phyloP scores from a whole-genome alignment of 2,329 filamentous ascomycete species.

The Cladophialophora psammophila region DNA sequence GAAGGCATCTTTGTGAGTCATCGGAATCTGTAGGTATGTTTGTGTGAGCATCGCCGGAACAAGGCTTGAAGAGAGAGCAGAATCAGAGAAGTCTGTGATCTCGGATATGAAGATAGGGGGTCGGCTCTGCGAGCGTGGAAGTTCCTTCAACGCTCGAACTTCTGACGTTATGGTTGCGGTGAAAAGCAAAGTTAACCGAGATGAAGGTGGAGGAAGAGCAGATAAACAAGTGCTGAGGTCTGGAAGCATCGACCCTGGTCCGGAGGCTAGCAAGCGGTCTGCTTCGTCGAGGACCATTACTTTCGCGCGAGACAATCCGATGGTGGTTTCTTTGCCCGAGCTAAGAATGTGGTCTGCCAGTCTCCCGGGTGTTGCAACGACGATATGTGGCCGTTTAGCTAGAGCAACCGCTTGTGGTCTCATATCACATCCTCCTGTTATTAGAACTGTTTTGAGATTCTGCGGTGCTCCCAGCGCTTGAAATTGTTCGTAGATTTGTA shows the following conservation, averaged over 20 bases:
- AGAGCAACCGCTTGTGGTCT: slow-evolving; percentile 85
- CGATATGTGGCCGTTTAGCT: slow-evolving; percentile 81
- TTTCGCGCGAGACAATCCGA: slow-evolving; percentile 77
- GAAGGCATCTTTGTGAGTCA: slow-evolving; percentile 94
- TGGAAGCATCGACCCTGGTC: slow-evolving; percentile 86
- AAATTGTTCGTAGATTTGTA: slow-evolving; percentile 97
- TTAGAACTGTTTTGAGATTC: slow-evolving; percentile 83
- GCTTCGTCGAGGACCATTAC: slow-evolving; percentile 96
- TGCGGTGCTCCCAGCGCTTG: slow-evolving; percentile 89
- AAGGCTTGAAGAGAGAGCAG: slow-evolving; percentile 64
- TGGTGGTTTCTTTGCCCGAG: slow-evolving; percentile 89
- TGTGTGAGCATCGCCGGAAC: slow-evolving; percentile 83
- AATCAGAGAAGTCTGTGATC: slow-evolving; percentile 81
- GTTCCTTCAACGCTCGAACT: slow-evolving; percentile 82
- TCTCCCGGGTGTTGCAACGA: slow-evolving; percentile 92
- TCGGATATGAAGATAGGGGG: slow-evolving; percentile 88
- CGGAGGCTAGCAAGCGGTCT: slow-evolving; percentile 80
- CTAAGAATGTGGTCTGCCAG: slow-evolving; percentile 92
- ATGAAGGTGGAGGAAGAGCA: slow-evolving; percentile 75
- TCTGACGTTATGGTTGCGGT: slow-evolving; percentile 95
- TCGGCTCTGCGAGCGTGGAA: slow-evolving; percentile 72
- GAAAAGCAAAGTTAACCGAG: slow-evolving; percentile 93
- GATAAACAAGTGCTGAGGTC: slow-evolving; percentile 89
- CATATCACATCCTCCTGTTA: slow-evolving; percentile 95
- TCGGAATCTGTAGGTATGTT: slow-evolving; percentile 84